Evolutionary conservation across 129 eudicot species (phyloP).

Genomic region (Helianthus annuus): DNA sequence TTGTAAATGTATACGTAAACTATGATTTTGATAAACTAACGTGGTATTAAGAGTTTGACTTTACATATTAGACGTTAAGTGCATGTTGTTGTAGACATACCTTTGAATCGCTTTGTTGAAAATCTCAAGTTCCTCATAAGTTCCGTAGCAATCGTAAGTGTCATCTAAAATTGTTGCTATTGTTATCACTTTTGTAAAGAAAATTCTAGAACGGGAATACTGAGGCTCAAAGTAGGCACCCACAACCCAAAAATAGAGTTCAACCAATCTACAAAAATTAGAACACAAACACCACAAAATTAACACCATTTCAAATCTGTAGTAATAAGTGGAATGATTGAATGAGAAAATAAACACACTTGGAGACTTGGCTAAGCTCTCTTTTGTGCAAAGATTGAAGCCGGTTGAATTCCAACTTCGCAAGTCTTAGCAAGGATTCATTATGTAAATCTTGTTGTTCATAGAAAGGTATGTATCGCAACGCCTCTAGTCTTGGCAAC

Average conservation of each 20-base stretch:
- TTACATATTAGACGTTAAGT: not conserved
- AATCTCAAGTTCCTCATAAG: not conserved
- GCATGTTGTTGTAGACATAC: not conserved
- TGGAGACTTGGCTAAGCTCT: slow-evolving; percentile 5
- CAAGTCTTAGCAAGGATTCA: not conserved
- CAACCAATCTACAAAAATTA: not conserved
- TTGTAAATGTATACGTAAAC: too few relatives aligned
- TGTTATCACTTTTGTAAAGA: not conserved
- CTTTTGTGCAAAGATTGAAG: slow-evolving; percentile 10
- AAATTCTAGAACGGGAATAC: not conserved
- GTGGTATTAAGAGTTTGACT: too few relatives aligned
- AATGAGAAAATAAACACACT: not conserved
- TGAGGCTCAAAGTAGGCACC: not conserved
- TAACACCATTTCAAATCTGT: not conserved
- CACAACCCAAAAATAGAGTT: not conserved
- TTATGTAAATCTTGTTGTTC: not conserved
- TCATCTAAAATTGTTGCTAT: too few relatives aligned
- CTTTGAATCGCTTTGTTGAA: not conserved
- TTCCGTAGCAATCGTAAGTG: not conserved
- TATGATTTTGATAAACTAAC: too few relatives aligned
- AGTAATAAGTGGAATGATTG: not conserved
- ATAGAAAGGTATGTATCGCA: slow-evolving; percentile 10
- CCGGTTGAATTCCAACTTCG: not conserved
- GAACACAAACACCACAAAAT: not conserved
- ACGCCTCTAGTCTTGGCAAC: not conserved